phyloP scores from a whole-genome alignment of 176 grass and related monocot genomes.

The Rhipidocladum racemiflorum region DNA sequence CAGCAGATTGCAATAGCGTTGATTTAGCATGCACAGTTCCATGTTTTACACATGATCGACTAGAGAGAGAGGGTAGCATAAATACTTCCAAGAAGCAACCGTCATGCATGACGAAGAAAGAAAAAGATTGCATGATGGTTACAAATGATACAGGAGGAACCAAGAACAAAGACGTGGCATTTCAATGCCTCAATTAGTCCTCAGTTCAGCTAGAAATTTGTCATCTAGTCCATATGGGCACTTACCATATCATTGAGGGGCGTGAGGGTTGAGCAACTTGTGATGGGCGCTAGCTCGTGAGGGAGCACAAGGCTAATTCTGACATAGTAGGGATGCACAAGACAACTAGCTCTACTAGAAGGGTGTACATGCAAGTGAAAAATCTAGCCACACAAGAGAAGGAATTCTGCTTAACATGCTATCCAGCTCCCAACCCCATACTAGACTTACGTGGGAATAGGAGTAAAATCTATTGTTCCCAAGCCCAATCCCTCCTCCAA shows the following conservation, averaged over 20 bases:
- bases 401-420: neutral
- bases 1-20: neutral
- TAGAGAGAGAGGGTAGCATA: neutral
- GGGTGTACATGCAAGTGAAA: neutral
- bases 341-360: neutral
- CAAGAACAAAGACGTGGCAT: neutral
- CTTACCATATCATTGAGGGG: neutral
- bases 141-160: neutral
- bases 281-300: neutral
- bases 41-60: neutral
- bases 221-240: neutral
- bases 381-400: neutral
- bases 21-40: neutral
- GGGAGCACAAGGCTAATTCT: neutral
- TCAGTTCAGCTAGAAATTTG: neutral
- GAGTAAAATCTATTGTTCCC: neutral
- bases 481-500: too few relatives aligned
- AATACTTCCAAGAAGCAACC: neutral
- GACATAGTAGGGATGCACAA: neutral
- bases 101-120: neutral
- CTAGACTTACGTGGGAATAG: neutral
- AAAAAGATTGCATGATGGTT: neutral
- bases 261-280: neutral
- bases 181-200: neutral
- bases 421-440: neutral